Evolutionary conservation across 768 basidiomycete genomes (phyloP), one percentile per base, ranked within the genome.

Genomic region (Piloderma croceum): DNA sequence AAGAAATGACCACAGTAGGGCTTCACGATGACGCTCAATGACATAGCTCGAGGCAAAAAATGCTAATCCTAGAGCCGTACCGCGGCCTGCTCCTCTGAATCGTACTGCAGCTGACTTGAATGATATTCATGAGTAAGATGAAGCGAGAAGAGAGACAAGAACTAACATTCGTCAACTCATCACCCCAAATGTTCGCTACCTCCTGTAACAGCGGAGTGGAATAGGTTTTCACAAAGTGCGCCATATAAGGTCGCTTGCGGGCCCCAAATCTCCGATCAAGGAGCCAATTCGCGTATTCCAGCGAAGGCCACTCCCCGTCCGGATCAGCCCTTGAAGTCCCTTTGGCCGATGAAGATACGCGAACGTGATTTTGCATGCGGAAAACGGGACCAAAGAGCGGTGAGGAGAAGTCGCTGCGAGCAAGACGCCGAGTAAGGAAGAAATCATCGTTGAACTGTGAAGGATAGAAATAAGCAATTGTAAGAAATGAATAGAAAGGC

Each of bases 71-170:
- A n/a, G n/a, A n/a, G n/a, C n/a, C n/a, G n/a, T n/a, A n/a, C n/a
- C n/a, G n/a, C n/a, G n/a, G n/a, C n/a, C n/a, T 50, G 49, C 23
- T 50, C 47, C 31, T 50, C 49, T n/a, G 23, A 50, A 50, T 34
- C 41, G 45, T 7, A 41, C 20, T 41, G 44, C 49, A 5, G 34
- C 49, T 3, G 49, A 46, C 45, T 50, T 15, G 9, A 21, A 1
- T 36, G 11, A 25, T 27, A 37, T 18, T 18, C 34, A 18, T 19
- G 23, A 24, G 9, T 19, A 10, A 4, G 18, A 36, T 12, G 10
- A 13, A 21, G 11, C 19, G 4, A 9, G 22, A 21, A 20, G 7
- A 6, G 4, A 31, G 27, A 17, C 25, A 22, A n/a, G 22, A 34
- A 21, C 4, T 20, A 24, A 43, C 48, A 34, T 27, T 31, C 9